A percentile compares a stretch with the other conserved stretches of the same genome.
Evolutionary conservation across 2,329 filamentous ascomycete genomes (phyloP).

Genomic region (Neofusicoccum sp.): DNA sequence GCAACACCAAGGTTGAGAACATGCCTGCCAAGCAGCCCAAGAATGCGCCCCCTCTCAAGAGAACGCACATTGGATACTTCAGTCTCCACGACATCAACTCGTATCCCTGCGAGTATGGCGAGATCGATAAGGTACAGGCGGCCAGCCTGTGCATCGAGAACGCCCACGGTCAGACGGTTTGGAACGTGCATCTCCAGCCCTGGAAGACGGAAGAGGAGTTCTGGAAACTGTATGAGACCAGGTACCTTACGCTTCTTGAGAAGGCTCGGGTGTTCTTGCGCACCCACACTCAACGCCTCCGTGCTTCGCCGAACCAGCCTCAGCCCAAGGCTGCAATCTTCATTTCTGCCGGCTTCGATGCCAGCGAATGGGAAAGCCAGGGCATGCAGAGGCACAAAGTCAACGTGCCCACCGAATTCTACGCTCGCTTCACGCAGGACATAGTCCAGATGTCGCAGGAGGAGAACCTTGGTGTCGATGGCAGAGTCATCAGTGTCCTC

Average conservation of each 20-base stretch:
- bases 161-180: slow-evolving; percentile 88
- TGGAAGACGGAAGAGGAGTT: slow-evolving; percentile 85
- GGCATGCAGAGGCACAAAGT: slow-evolving; percentile 96
- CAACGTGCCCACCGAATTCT: slow-evolving; percentile 95
- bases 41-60: slow-evolving; percentile 74
- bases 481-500: slow-evolving; percentile 85
- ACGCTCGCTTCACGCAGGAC: slow-evolving; percentile 84
- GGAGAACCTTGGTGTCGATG: slow-evolving; percentile 72
- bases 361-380: slow-evolving; percentile 86
- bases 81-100: slow-evolving; percentile 98
- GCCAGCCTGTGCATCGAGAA: slow-evolving; percentile 93
- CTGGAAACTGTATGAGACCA: slow-evolving; percentile 80
- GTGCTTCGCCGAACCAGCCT: slow-evolving; percentile 55
- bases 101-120: slow-evolving; percentile 93
- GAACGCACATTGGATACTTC: slow-evolving; percentile 89
- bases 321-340: slow-evolving; percentile 84
- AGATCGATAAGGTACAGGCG: slow-evolving; percentile 87
- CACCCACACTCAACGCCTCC: slow-evolving; percentile 66
- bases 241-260: slow-evolving; percentile 73
- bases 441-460: slow-evolving; percentile 80
- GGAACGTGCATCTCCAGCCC: slow-evolving; percentile 90
- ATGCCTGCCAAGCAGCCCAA: slow-evolving; percentile 60
- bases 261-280: slow-evolving; percentile 79
- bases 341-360: slow-evolving; percentile 93
- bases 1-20: slow-evolving; percentile 68